Conservation (phyloP, 169 alveolate genomes). For the Plasmodium adleri region DNA sequence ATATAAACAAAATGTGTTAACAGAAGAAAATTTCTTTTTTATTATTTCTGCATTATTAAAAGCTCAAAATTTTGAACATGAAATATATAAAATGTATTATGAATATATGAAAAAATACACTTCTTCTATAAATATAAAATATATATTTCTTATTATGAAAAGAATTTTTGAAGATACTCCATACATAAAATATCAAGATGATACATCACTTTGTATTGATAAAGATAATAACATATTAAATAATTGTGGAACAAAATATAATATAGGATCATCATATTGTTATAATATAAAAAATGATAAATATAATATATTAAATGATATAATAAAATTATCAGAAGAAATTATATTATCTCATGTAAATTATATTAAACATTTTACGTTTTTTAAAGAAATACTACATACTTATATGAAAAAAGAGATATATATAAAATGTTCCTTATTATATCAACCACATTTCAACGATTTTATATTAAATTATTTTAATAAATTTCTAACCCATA, state of each 20-base stretch:
- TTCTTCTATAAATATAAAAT: not conserved
- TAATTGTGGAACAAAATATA: not conserved
- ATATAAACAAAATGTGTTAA: constrained; percentile 5
- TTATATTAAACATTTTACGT: constrained; percentile 14
- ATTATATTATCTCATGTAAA: constrained; percentile 3
- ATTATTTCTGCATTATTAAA: constrained; percentile 30
- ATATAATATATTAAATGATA: not conserved
- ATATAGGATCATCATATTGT: not conserved
- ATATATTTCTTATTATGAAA: constrained; percentile 16
- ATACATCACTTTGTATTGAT: too few species aligned
- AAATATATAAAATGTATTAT: constrained; percentile 5
- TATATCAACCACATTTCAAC: constrained; percentile 1
- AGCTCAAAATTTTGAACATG: constrained; percentile 7
- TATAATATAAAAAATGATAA: not conserved
- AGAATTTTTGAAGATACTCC: constrained; percentile 11
- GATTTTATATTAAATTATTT: constrained; percentile 21
- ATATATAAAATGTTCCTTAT: not conserved
- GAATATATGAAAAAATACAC: not conserved
- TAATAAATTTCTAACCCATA: not conserved
- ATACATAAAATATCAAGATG: too few species aligned
- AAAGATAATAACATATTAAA: too few species aligned
- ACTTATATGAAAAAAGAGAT: constrained; percentile 4
- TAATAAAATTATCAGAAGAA: constrained; percentile 8
- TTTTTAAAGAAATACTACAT: constrained; percentile 49
- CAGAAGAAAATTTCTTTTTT: constrained; percentile 32